Base-by-base conservation (phyloP, 768 basidiomycete species). In the Macrolepiota dolichaula region DNA sequence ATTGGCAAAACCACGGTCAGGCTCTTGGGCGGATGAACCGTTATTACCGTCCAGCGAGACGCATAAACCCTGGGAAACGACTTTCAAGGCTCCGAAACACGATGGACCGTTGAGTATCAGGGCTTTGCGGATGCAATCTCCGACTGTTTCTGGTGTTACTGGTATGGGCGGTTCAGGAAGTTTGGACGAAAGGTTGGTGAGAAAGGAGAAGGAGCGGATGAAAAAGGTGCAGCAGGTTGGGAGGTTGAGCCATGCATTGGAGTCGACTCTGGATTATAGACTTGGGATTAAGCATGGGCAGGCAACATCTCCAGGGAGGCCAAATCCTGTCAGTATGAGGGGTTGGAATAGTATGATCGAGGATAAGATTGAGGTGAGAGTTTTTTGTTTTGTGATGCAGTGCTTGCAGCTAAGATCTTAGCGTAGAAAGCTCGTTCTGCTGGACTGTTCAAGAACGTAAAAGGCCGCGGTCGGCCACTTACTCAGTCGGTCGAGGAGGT, bases 271-370 rank as follows among this genome's bases (percentile, higher is more conserved):
- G 64, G 93, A 93, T 70, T 92, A 93, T 73, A 80, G 82, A 19
- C 72, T 94, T 7, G 89, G 90, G 2, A 72, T 85, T 29, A 77
- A 75, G 63, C 69, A 68, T 15, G 65, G 68, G 24, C 36, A 58
- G 11, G 65, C 59, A 29, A 56, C 29, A 32, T 32, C 59, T 17
- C 61, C 59, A 2, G 69, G 69, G 27, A 75, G 76, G 51, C 68
- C 77, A 12, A 89, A 85, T 59, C 87, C 92, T 13, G 79, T 82
- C 19, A 83, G 76, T 46, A 62, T 92, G 66, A 89, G 85, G 70
- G 92, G 91, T 0, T 93, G 91, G 89, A 79, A 81, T 13, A 82
- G 80, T 59, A 74, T 94, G 55, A 81, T 90, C 12, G 92, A 95
- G 67, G 91, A 92, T 65, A 80, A 81, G 57, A 92, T 94, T 68